These are phyloP conservation scores for Pneumocystis canis DNA, from an alignment of 1,139 yeast species.

Conservation along the genomic window DNA sequence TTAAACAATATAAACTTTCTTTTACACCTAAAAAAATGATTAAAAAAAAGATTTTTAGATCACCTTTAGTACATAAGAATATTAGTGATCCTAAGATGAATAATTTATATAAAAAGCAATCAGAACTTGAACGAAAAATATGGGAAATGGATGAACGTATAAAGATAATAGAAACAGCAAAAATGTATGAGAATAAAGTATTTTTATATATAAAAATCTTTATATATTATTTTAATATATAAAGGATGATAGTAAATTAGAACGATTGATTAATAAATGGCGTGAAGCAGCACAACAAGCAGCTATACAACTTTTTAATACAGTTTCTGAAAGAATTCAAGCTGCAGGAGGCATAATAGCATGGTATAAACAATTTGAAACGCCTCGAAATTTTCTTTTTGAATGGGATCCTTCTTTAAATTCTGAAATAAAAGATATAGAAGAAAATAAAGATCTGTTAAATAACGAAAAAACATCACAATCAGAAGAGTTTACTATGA, in stretches of 20 bases:
- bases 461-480: not conserved
- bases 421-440: not conserved
- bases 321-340: slow-evolving; percentile 7
- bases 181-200: slow-evolving; percentile 4
- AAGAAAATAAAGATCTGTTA: not conserved
- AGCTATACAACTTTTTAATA: slow-evolving; percentile 3
- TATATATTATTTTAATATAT: not conserved
- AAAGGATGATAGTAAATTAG: slow-evolving; percentile 5
- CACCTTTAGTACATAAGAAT: not conserved
- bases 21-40: not conserved
- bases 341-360: slow-evolving; percentile 4
- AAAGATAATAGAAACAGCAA: slow-evolving; percentile 3
- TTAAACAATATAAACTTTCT: too few relatives aligned
- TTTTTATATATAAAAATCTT: not conserved
- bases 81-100: not conserved
- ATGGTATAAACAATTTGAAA: slow-evolving; percentile 1
- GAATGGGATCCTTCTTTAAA: not conserved
- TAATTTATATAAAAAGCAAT: not conserved
- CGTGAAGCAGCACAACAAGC: slow-evolving; percentile 7
- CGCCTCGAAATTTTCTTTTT: not conserved
- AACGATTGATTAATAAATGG: slow-evolving; percentile 3
- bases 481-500: slow-evolving; percentile 7
- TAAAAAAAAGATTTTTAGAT: not conserved
- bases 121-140: not conserved
- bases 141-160: not conserved